Conservation (phyloP, 768 basidiomycete genomes). For the Mycena pura region DNA sequence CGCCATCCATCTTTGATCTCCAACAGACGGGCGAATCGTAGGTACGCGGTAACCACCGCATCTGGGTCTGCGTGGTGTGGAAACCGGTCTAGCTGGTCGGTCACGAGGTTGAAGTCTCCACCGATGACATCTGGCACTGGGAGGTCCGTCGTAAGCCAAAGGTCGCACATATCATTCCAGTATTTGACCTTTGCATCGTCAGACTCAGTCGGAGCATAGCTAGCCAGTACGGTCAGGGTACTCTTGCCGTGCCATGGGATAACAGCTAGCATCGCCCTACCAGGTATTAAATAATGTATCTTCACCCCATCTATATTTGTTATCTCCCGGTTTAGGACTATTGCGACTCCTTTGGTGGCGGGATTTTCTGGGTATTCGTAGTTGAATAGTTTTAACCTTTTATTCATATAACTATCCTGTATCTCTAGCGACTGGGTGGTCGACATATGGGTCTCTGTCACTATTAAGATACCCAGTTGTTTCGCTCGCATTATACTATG, state of each 20-base stretch:
- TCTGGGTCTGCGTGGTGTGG: not conserved
- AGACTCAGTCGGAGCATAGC: constrained; percentile 30
- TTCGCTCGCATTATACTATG: not conserved
- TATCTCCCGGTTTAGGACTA: constrained; percentile 10
- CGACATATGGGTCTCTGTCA: constrained; percentile 3
- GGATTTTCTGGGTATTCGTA: not conserved
- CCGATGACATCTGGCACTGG: constrained; percentile 17
- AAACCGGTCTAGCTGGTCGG: constrained; percentile 1
- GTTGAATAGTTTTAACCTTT: not conserved
- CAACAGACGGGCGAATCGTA: not conserved
- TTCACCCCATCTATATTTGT: not conserved
- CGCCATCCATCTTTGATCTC: not conserved
- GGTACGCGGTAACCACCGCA: not conserved
- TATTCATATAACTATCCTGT: not conserved
- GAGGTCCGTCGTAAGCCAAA: not conserved
- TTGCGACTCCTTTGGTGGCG: not conserved
- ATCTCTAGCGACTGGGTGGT: not conserved
- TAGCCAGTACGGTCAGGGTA: constrained; percentile 20
- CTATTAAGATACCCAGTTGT: not conserved
- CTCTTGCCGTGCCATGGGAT: not conserved
- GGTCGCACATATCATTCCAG: constrained; percentile 17
- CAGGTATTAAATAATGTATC: not conserved
- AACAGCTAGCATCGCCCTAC: not conserved
- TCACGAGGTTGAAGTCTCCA: constrained; percentile 32
- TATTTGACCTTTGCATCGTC: constrained; percentile 3